These are phyloP conservation scores for Backusella tuberculispora DNA, from an alignment of 192 early-diverging fungal species.

Conservation along the genomic window DNA sequence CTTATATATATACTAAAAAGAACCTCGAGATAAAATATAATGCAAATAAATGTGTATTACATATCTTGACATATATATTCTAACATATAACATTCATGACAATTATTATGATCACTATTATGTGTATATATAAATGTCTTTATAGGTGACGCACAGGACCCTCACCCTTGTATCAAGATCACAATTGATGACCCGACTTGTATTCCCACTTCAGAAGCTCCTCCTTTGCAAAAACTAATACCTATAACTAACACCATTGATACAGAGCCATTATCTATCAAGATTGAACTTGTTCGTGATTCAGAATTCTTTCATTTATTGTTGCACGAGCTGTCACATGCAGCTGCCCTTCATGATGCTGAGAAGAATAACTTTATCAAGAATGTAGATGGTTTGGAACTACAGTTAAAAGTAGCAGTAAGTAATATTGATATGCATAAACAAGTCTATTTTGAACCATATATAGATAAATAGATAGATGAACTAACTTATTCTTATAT, in stretches of 20 bases:
- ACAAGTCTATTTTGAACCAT: neutral
- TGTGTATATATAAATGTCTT: neutral
- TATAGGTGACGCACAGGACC: slow-evolving; percentile 19
- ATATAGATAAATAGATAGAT: neutral
- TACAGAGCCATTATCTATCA: slow-evolving; percentile 24
- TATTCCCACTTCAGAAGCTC: slow-evolving; percentile 14
- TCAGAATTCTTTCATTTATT: slow-evolving; percentile 41
- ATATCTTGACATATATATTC: neutral
- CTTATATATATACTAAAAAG: neutral
- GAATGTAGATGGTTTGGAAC: slow-evolving; percentile 25
- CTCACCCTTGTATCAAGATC: slow-evolving; percentile 25
- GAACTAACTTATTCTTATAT: slow-evolving; percentile 46
- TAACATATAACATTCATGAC: neutral
- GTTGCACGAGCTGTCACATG: slow-evolving; percentile 29
- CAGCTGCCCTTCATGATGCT: slow-evolving; percentile 17
- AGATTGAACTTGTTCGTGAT: slow-evolving; percentile 39
- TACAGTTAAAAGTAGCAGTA: slow-evolving; percentile 32
- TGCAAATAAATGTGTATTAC: neutral
- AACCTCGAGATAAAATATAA: neutral
- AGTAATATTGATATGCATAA: slow-evolving; percentile 7
- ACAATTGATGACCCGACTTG: slow-evolving; percentile 18
- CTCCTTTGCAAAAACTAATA: slow-evolving; percentile 17
- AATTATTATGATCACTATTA: neutral
- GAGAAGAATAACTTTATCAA: slow-evolving; percentile 20
- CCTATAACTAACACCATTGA: neutral